Evolutionary conservation across 371 early-diverging fungal genomes (phyloP).

Genomic region (Thermomucor indicae-seudaticae): DNA sequence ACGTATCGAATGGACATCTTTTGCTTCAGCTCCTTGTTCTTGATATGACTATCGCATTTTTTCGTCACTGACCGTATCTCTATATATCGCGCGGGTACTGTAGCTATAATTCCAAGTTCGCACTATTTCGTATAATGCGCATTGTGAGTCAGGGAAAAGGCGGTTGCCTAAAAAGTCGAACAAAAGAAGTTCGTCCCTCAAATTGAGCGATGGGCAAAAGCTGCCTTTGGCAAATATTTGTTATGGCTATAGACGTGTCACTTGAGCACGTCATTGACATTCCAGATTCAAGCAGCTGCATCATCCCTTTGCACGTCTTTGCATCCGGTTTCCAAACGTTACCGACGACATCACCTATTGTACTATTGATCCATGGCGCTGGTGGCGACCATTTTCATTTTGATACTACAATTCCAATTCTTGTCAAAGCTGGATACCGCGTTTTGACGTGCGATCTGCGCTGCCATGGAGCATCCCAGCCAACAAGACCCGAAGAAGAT

Average conservation of each 20-base stretch:
- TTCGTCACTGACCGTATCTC: background rate
- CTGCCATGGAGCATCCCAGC: conserved; percentile 33
- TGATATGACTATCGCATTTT: background rate
- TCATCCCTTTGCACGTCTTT: conserved; percentile 3
- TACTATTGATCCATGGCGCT: conserved; percentile 32
- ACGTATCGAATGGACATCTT: too few relatives aligned
- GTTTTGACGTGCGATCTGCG: conserved; percentile 29
- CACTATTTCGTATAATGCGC: too few relatives aligned
- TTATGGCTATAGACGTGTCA: too few relatives aligned
- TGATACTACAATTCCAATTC: conserved; percentile 7
- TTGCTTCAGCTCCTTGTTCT: too few relatives aligned
- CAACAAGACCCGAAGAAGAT: background rate
- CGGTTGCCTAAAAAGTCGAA: too few relatives aligned
- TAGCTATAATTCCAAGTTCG: too few relatives aligned
- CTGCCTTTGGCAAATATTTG: too few relatives aligned
- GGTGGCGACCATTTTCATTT: conserved; percentile 33
- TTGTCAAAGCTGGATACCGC: conserved; percentile 17
- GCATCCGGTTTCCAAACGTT: background rate
- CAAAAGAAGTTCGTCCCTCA: too few relatives aligned
- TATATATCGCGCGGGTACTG: background rate
- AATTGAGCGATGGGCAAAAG: too few relatives aligned
- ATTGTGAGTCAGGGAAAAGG: too few relatives aligned
- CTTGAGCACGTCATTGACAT: too few relatives aligned
- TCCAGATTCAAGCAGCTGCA: too few relatives aligned
- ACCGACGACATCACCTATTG: background rate